phyloP scores from a whole-genome alignment of 108 stramenopile species.

The Skeletonema menzelii region DNA sequence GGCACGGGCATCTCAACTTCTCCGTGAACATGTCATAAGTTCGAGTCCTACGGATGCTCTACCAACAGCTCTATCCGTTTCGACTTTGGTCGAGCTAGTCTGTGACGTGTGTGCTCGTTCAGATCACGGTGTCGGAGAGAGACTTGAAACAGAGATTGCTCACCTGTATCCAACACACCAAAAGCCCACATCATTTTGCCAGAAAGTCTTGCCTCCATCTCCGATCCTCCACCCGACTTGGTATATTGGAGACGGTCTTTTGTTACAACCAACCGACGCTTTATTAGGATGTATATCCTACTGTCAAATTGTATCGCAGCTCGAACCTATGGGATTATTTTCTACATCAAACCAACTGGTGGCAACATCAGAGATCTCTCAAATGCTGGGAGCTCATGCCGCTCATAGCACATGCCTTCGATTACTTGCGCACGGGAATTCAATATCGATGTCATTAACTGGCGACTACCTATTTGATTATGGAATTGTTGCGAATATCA shows the following conservation, averaged over 20 bases:
- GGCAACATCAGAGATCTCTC: slow-evolving; percentile 39
- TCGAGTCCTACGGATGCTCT: slow-evolving; percentile 42
- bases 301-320: slow-evolving; percentile 49
- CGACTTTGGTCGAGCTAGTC: slow-evolving; percentile 55
- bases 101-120: slow-evolving; percentile 57
- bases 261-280: slow-evolving; percentile 68
- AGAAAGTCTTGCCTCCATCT: slow-evolving; percentile 10
- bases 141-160: slow-evolving; percentile 50
- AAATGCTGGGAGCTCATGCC: slow-evolving; percentile 57
- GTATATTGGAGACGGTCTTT: slow-evolving; percentile 88
- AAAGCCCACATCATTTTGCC: slow-evolving; percentile 4
- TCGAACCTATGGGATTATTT: slow-evolving; percentile 13
- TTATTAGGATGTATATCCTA: slow-evolving; percentile 47
- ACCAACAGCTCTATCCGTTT: slow-evolving; percentile 36
- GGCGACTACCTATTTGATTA: neutral
- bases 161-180: slow-evolving; percentile 19
- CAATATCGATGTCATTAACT: slow-evolving; percentile 26
- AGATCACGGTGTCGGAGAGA: slow-evolving; percentile 77
- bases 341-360: slow-evolving; percentile 6
- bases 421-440: slow-evolving; percentile 41
- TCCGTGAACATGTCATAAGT: slow-evolving; percentile 57
- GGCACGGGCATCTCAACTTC: slow-evolving; percentile 50
- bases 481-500: slow-evolving; percentile 11
- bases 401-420: slow-evolving; percentile 66
- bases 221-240: slow-evolving; percentile 66